phyloP scores from a whole-genome alignment of 2,329 filamentous ascomycete genomes.

The Trichoderma guizhouense region DNA sequence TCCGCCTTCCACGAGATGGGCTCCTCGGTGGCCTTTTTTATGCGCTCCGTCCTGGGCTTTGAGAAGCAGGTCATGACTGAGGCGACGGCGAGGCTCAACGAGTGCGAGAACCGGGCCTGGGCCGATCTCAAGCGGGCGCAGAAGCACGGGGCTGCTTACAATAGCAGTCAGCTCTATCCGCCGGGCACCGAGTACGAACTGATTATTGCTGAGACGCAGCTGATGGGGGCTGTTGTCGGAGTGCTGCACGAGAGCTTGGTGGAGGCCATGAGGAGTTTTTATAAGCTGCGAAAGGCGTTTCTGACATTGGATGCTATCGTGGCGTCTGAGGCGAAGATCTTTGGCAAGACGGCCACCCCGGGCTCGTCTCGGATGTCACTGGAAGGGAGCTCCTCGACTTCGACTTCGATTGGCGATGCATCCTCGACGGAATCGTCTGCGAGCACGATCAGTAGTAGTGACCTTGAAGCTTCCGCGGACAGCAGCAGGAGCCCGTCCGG shows the following conservation, averaged over 20 bases:
- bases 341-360: constrained; percentile 21
- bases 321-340: constrained; percentile 61
- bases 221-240: constrained; percentile 84
- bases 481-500: constrained; percentile 48
- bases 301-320: constrained; percentile 76
- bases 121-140: constrained; percentile 73
- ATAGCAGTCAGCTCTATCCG: constrained; percentile 60
- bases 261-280: constrained; percentile 87
- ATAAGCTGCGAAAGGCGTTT: constrained; percentile 87
- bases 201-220: constrained; percentile 77
- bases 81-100: constrained; percentile 67
- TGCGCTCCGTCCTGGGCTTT: constrained; percentile 82
- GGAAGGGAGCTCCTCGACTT: not conserved
- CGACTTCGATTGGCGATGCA: constrained; percentile 22
- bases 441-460: constrained; percentile 12
- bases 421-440: constrained; percentile 28
- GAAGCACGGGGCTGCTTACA: constrained; percentile 48
- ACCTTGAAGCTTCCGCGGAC: constrained; percentile 47
- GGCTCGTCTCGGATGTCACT: constrained; percentile 2
- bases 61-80: constrained; percentile 89
- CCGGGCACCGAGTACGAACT: constrained; percentile 84
- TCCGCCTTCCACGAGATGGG: constrained; percentile 90
- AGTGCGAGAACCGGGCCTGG: constrained; percentile 74
- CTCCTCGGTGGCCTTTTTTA: constrained; percentile 75
- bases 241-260: constrained; percentile 91